Evolutionary conservation across 2,329 filamentous ascomycete species (phyloP), one percentile per base, ranked within the genome.

Genomic region (Coniella lustricola): DNA sequence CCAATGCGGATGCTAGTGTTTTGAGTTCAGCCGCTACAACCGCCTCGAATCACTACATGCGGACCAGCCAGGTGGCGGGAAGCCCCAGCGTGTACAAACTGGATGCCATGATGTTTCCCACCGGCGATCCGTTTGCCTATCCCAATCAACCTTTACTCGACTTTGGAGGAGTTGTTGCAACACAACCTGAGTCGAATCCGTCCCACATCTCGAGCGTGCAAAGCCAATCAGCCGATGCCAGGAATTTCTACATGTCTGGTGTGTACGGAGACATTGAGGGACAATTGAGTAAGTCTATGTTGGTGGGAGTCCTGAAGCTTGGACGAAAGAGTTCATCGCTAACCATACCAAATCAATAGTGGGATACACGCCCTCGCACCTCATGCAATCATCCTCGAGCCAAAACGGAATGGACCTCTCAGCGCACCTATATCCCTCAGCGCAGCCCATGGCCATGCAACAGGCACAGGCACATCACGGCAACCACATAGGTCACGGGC

Each of bases 101-200:
- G 7, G 84, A 84, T 50, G 80, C 82, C 3, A 80, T 90, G 68
- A 90, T 91, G 84, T 91, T 91, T 59, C 83, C 85, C 1, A 84
- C 85, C 0, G 76, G 79, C 31, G 86, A 91, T 57, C 85, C 87
- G 0, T 85, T 91, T 54, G 84, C 83, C 0, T 93, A 91, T 58
- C 86, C 85, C 0, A 88, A 84, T 58, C 85, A 88, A 55, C 82
- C 85, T 0, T 79, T 85, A 70, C 82, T 84, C 69, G 73, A 79
- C 56, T 70, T 78, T 35, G 66, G 21, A 56, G 60, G 22, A 65
- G 64, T 52, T 57, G 62, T n/a, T 60, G 61, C 47, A 54, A 64
- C 55, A 56, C 65, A 53, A 49, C 52, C 29, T 55, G 62, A 53
- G 59, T 59, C 44, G 62, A 67, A 59, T 57, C 60, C 43, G 62